Base-by-base conservation (phyloP, 2,329 filamentous ascomycete genomes). In the Venturiaceae sp. region DNA sequence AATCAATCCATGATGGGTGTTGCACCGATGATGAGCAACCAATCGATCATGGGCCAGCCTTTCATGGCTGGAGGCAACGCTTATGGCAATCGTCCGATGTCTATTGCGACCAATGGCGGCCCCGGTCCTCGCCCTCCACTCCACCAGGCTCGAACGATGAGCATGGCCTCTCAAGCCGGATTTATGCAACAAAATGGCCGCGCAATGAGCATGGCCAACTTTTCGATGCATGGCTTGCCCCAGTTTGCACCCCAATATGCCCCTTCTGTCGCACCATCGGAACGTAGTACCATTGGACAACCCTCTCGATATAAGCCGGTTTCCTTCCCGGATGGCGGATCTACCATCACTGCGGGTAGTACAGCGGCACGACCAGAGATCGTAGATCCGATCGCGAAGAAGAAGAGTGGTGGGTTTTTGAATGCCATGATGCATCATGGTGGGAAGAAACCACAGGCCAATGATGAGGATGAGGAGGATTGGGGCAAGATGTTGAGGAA, bases 291-390 rank as follows among this genome's bases (percentile, higher is more conserved):
- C 70, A 78, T 96, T 61, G 94, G 94, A 16, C 80, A 95, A 56
- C 91, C 94, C 8, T 86, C 90, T 33, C 85, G 94, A 47, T 99
- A 99, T 74, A 83, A 94, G 50, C 91, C 94, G 1, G 92, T 97
- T 0, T 91, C 89, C 9, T 47, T 50, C 16, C 32, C 32, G 3
- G 55, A 57, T 21, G 54, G 54, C 7, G 55, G 55, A 9, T 47
- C 39, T 32, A 57, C 55, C n/a, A 50, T 57, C 28, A 57, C 55
- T 28, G 55, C 55, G 14, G 55, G 55, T 11, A 57, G 55, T 32
- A 57, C 55, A 2, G 33, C 34, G 21, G 30, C 23, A 33, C 28
- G 32, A 21, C 19, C 33, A 19, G 8, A 6, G 16, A 30, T 8
- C 30, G 34, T 16, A 16, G 9, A 16, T 37, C 26, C 16, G 7